Base-by-base conservation (phyloP, 1,139 yeast species). In the Lodderomyces jiufengensis region DNA sequence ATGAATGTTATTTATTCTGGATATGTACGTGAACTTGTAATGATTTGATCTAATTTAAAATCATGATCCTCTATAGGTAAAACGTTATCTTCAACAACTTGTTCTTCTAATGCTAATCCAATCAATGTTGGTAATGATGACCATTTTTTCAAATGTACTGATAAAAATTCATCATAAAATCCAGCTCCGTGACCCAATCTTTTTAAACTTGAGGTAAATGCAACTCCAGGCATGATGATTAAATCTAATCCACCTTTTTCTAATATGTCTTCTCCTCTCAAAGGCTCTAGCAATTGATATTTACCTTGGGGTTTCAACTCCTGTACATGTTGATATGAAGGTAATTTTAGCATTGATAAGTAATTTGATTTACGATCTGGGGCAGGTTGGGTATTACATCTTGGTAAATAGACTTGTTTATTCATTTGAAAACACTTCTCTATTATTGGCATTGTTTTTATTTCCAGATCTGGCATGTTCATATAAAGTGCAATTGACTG, bases 181-280 rank as follows among this genome's bases (percentile, higher is more conserved):
- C 97, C 98, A 9, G 82, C 94, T 1, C 98, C 98, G 55, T 88
- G 95, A 1, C 97, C 98, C 37, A 92, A 56, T 39, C 98, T 59
- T 24, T 67, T 62, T 34, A 80, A 76, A 7, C 48, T 36, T 1
- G 42, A 47, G 3, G 83, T 70, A 54, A 86, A 90, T 1, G 87
- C 96, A 1, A 92, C 81, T 0, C 95, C 97, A 0, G 97, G 98
- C 0, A 92, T 66, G 2, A 92, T 59, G 7, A 92, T 64, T 20
- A 88, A 51, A 48, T 90, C 97, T 22, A 92, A 57, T 0, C 74
- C 55, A 0, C 61, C 80, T 0, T 54, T 37, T 2, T 38, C 59
- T 45, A 76, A 52, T 0, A 62, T 62, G 40, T 64, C 61, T 4
- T 48, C 49, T 0, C 73, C 73, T 2, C 46, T 45, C 0, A 46